Evolutionary conservation across 305 asterid species (phyloP).

Genomic region (Plantago lanceolata): DNA sequence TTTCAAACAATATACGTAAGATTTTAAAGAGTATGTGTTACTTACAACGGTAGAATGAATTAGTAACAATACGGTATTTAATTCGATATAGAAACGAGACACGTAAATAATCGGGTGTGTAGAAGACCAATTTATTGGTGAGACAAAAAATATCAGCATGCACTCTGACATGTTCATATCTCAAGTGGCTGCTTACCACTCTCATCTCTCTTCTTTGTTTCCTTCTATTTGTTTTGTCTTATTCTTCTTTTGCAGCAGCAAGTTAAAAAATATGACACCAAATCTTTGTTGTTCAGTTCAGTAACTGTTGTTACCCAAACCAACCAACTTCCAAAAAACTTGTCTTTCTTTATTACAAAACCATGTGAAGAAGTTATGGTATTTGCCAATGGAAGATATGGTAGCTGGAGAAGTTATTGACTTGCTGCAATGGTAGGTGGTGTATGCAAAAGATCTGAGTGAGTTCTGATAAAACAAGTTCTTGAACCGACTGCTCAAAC

Average conservation of each 20-base stretch:
- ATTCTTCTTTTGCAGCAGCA: conserved; percentile 3
- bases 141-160: conserved; percentile 37
- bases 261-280: conserved; percentile 1
- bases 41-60: too few species aligned
- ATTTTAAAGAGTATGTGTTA: too few species aligned
- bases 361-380: conserved; percentile 22
- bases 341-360: conserved; percentile 3
- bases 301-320: conserved; percentile 16
- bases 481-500: too few species aligned
- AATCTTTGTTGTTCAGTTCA: conserved; percentile 11
- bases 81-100: too few species aligned
- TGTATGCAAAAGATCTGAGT: neutral
- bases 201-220: conserved; percentile 10
- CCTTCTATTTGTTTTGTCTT: conserved; percentile 19
- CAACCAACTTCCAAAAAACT: conserved; percentile 10
- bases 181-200: conserved; percentile 21
- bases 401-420: neutral
- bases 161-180: conserved; percentile 32
- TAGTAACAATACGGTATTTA: too few species aligned
- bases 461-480: too few species aligned
- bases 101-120: too few species aligned
- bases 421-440: neutral
- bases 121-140: too few species aligned
- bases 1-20: too few species aligned
- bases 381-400: neutral